phyloP scores from a whole-genome alignment of 495 filamentous ascomycete species.

The Penicillium crystallinum region DNA sequence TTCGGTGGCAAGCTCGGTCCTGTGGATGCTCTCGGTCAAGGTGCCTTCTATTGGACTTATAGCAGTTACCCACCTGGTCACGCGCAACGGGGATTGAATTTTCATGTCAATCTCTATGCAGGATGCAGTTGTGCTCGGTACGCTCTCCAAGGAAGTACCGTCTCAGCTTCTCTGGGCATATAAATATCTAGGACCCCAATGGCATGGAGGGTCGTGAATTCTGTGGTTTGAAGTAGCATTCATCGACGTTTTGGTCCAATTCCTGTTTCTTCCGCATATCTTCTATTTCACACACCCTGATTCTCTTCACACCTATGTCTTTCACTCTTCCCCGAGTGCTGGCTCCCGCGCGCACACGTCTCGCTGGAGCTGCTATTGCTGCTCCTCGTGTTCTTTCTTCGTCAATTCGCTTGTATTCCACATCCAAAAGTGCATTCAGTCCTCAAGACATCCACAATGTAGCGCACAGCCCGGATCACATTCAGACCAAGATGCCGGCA shows the following conservation, averaged over 20 bases:
- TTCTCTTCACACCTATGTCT: constrained; percentile 7
- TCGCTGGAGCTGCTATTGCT: constrained; percentile 7
- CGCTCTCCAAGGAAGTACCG: constrained; percentile 20
- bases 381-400: constrained; percentile 7
- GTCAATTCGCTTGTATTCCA: constrained; percentile 12
- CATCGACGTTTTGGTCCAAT: background rate
- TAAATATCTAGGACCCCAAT: constrained; percentile 2
- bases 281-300: background rate
- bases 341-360: constrained; percentile 10
- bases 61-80: constrained; percentile 28
- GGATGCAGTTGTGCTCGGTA: constrained; percentile 15
- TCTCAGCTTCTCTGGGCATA: constrained; percentile 9
- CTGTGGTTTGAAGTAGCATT: background rate
- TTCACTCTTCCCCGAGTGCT: constrained; percentile 8
- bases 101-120: constrained; percentile 9
- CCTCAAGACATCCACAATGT: constrained; percentile 15
- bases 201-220: constrained; percentile 1
- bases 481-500: constrained; percentile 30
- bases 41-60: constrained; percentile 26
- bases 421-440: constrained; percentile 12
- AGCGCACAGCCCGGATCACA: constrained; percentile 25
- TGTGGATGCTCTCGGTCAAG: constrained; percentile 20
- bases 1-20: constrained; percentile 9
- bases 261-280: background rate
- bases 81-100: constrained; percentile 17